These are phyloP conservation scores for Neurospora sp. DNA, from an alignment of 495 filamentous ascomycete genomes.

Conservation along the genomic window DNA sequence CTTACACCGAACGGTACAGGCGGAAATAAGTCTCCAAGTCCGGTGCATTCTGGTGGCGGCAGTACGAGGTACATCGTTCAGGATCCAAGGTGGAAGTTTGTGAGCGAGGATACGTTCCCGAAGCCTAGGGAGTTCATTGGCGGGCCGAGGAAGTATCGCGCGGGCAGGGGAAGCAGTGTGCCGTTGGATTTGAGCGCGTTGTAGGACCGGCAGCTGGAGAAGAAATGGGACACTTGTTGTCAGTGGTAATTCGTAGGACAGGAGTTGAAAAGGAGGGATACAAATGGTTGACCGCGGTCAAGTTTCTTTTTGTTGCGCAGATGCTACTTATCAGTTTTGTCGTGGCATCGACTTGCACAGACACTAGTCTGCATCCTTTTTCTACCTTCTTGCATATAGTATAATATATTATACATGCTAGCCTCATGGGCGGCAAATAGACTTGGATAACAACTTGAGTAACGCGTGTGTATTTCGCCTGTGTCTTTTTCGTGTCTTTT, in stretches of 20 bases:
- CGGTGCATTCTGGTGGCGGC: slow-evolving; percentile 27
- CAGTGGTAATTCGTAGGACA: not conserved
- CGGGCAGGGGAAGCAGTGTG: slow-evolving; percentile 86
- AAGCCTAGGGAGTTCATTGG: slow-evolving; percentile 73
- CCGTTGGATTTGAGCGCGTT: slow-evolving; percentile 67
- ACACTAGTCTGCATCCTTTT: not conserved
- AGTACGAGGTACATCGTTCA: slow-evolving; percentile 50
- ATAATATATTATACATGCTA: not conserved
- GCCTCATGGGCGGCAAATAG: not conserved
- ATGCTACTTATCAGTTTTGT: not conserved
- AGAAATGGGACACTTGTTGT: not conserved
- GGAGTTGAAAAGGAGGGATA: not conserved
- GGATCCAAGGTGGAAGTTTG: slow-evolving; percentile 80
- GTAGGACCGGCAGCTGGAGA: slow-evolving; percentile 2
- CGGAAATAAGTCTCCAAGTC: slow-evolving; percentile 19
- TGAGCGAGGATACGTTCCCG: slow-evolving; percentile 69
- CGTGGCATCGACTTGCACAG: not conserved
- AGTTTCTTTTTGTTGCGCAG: not conserved
- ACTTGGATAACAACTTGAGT: not conserved
- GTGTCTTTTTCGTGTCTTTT: not conserved
- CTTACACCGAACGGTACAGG: slow-evolving; percentile 43
- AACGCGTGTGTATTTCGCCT: not conserved
- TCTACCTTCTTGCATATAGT: not conserved
- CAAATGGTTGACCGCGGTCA: not conserved
- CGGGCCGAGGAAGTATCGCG: slow-evolving; percentile 66